phyloP scores from a whole-genome alignment of 768 basidiomycete genomes.

The Coprinellus micaceus region DNA sequence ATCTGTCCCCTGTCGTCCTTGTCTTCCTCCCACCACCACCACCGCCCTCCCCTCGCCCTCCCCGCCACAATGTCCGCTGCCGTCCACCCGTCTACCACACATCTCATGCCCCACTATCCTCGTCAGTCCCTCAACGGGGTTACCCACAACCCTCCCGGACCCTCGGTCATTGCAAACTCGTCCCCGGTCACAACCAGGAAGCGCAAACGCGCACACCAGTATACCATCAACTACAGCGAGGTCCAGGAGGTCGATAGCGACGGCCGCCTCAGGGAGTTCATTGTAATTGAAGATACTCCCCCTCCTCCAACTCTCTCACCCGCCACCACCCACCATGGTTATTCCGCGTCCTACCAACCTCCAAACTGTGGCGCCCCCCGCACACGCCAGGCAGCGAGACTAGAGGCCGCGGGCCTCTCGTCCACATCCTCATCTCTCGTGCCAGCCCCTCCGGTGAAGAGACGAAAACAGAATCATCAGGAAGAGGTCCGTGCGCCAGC shows the following conservation, averaged over 20 bases:
- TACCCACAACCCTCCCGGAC: constrained; percentile 40
- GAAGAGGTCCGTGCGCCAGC: constrained; percentile 70
- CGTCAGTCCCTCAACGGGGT: constrained; percentile 52
- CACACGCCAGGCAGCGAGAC: constrained; percentile 81
- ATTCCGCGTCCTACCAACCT: constrained; percentile 78
- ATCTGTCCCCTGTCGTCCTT: constrained; percentile 26
- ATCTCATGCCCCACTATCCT: constrained; percentile 63
- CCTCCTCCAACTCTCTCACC: constrained; percentile 79
- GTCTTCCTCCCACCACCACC: constrained; percentile 43
- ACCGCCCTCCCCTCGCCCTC: constrained; percentile 37
- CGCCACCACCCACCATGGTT: constrained; percentile 66
- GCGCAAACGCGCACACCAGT: constrained; percentile 78
- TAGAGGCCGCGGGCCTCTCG: constrained; percentile 77
- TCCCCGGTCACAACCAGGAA: constrained; percentile 66
- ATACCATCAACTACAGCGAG: constrained; percentile 82
- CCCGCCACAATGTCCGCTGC: constrained; percentile 67
- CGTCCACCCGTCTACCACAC: constrained; percentile 60
- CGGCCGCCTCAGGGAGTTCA: constrained; percentile 78
- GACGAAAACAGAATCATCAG: constrained; percentile 73
- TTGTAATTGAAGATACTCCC: constrained; percentile 91
- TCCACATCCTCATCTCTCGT: constrained; percentile 62
- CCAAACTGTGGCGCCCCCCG: constrained; percentile 72
- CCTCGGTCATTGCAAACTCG: constrained; percentile 69
- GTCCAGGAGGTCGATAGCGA: constrained; percentile 81
- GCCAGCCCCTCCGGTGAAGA: constrained; percentile 74